Percentiles rank a stretch among this genome's conserved stretches.
Conservation (phyloP, 768 basidiomycete genomes). For the Hortiboletus campestris region DNA sequence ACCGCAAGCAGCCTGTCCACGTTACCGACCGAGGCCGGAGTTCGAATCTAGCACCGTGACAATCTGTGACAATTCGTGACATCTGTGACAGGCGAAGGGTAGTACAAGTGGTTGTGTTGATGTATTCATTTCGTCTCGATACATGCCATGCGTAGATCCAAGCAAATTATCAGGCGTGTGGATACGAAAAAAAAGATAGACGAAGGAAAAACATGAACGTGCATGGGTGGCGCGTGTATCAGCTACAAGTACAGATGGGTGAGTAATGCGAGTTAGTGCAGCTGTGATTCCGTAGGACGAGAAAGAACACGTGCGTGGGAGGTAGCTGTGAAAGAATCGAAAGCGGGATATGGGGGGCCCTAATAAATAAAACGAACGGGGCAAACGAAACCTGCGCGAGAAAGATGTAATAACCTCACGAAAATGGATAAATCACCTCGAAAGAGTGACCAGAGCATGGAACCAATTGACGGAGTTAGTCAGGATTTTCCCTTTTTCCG, state of each 20-base stretch:
- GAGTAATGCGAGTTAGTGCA: constrained; percentile 9
- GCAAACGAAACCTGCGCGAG: constrained; percentile 5
- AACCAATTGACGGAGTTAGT: constrained; percentile 1
- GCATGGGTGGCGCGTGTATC: constrained; percentile 12
- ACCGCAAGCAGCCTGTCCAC: too few relatives aligned
- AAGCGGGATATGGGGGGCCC: constrained; percentile 7
- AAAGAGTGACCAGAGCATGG: not conserved
- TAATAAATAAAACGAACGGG: constrained; percentile 17
- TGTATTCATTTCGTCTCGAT: constrained; percentile 6
- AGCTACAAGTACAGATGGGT: constrained; percentile 25
- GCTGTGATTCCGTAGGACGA: constrained; percentile 2
- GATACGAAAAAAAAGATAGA: not conserved
- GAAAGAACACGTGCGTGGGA: not conserved
- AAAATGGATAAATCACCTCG: constrained; percentile 18
- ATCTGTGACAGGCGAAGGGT: too few relatives aligned
- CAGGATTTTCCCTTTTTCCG: constrained; percentile 73
- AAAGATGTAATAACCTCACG: constrained; percentile 9
- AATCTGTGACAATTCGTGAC: too few relatives aligned
- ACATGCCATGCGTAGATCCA: constrained; percentile 22
- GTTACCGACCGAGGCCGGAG: too few relatives aligned
- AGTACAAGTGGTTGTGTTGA: not conserved
- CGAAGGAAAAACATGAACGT: not conserved
- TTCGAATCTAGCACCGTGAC: too few relatives aligned
- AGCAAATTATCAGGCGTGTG: constrained; percentile 13
- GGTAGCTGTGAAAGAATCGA: constrained; percentile 7